These are phyloP conservation scores for Penicillium sp. DNA, from an alignment of 2,329 filamentous ascomycete species.

Conservation along the genomic window DNA sequence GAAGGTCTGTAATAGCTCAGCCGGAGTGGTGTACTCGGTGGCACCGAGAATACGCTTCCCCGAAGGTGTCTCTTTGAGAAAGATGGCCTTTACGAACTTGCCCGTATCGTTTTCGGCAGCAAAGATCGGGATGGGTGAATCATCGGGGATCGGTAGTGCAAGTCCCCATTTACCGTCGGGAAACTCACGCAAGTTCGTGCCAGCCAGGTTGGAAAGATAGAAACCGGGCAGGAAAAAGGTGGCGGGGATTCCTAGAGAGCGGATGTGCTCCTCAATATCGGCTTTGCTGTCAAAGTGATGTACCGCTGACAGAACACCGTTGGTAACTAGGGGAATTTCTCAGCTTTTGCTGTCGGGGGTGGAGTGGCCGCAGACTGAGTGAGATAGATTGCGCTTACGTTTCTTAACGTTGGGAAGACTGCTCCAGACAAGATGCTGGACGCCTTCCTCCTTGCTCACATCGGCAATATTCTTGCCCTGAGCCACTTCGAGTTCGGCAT, in stretches of 20 bases:
- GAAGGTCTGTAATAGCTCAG: slow-evolving; percentile 40
- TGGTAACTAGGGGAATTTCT: slow-evolving; percentile 19
- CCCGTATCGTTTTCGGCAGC: slow-evolving; percentile 15
- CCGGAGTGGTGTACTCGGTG: slow-evolving; percentile 39
- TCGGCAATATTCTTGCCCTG: slow-evolving; percentile 28
- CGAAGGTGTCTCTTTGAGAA: slow-evolving; percentile 33
- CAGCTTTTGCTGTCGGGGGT: too few species aligned
- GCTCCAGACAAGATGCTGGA: slow-evolving; percentile 30
- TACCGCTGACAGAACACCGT: slow-evolving; percentile 26
- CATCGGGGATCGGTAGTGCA: slow-evolving; percentile 14
- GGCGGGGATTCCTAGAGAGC: slow-evolving; percentile 24
- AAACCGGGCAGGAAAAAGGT: slow-evolving; percentile 14
- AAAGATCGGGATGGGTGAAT: slow-evolving; percentile 14
- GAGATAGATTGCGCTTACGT: slow-evolving; percentile 21
- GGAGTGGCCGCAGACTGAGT: too few species aligned
- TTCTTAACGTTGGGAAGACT: slow-evolving; percentile 17
- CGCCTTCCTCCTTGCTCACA: slow-evolving; percentile 22
- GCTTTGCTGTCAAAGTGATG: slow-evolving; percentile 56
- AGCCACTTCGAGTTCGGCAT: slow-evolving; percentile 22
- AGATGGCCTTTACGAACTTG: slow-evolving; percentile 26
- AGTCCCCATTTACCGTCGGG: slow-evolving; percentile 9
- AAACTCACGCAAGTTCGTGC: slow-evolving; percentile 1
- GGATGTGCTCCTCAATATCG: slow-evolving; percentile 50
- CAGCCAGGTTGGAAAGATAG: slow-evolving; percentile 19
- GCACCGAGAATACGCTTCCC: slow-evolving; percentile 45